Percentiles rank a stretch among this genome's conserved stretches.
Conservation (phyloP, 2,329 filamentous ascomycete genomes). For the Plenodomus tracheiphilus region DNA sequence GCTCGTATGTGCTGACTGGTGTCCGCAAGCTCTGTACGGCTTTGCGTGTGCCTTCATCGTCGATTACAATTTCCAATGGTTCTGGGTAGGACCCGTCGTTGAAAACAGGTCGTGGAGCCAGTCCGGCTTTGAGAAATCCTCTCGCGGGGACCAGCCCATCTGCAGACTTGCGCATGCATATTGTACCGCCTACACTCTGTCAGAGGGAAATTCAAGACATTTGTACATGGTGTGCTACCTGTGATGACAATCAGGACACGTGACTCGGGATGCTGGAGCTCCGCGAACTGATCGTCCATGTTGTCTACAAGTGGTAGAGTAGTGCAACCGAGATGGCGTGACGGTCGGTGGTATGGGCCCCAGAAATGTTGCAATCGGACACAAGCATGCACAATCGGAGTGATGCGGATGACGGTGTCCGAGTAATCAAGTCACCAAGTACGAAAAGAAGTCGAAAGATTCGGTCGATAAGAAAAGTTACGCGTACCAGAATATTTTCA, state of each 20-base stretch:
- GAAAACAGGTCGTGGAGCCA: constrained; percentile 81
- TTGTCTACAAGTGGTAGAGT: constrained; percentile 8
- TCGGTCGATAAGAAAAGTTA: constrained; percentile 5
- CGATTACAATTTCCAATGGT: constrained; percentile 59
- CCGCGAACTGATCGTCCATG: constrained; percentile 33
- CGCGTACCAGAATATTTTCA: constrained; percentile 2
- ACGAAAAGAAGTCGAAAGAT: background rate
- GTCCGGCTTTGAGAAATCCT: constrained; percentile 79
- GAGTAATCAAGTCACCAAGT: background rate
- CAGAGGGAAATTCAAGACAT: background rate
- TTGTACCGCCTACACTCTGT: constrained; percentile 63
- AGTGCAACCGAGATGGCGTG: background rate
- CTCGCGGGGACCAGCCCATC: constrained; percentile 74
- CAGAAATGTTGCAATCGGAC: background rate
- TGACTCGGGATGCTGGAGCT: constrained; percentile 64
- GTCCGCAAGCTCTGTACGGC: constrained; percentile 74
- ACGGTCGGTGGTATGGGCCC: background rate
- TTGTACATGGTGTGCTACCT: constrained; percentile 51
- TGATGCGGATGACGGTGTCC: constrained; percentile 1
- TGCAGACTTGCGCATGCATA: constrained; percentile 84
- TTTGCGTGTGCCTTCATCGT: constrained; percentile 52
- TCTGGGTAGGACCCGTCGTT: constrained; percentile 71
- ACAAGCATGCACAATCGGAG: background rate
- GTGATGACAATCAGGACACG: constrained; percentile 89
- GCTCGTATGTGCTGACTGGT: constrained; percentile 76